A percentile compares a stretch with the other conserved stretches of the same genome.
These are phyloP conservation scores for Gamsiella multidivaricata DNA, from an alignment of 192 early-diverging fungal genomes.

Conservation along the genomic window DNA sequence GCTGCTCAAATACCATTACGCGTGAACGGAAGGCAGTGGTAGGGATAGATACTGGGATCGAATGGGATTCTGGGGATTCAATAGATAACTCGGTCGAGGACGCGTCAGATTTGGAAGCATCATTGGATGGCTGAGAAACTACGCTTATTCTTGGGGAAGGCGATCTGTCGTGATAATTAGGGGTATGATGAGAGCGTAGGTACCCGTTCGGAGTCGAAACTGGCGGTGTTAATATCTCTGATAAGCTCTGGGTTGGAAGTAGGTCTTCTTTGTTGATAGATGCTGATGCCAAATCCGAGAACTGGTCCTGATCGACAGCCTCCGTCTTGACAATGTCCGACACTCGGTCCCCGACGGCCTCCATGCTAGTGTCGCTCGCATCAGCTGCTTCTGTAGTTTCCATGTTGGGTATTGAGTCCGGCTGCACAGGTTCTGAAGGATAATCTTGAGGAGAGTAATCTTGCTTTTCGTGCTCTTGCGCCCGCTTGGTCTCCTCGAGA, in stretches of 20 bases:
- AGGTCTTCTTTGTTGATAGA: slow-evolving; percentile 42
- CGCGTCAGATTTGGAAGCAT: slow-evolving; percentile 1
- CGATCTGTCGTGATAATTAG: slow-evolving; percentile 20
- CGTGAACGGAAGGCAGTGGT: slow-evolving; percentile 76
- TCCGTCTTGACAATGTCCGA: slow-evolving; percentile 27
- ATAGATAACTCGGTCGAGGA: neutral
- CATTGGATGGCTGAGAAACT: slow-evolving; percentile 15
- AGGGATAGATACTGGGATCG: slow-evolving; percentile 33
- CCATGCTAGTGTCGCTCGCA: neutral
- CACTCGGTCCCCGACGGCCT: neutral
- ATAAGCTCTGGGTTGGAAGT: slow-evolving; percentile 20
- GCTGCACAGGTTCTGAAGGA: slow-evolving; percentile 7
- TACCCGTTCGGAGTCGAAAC: slow-evolving; percentile 28
- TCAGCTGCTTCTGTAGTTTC: neutral
- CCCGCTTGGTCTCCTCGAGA: slow-evolving; percentile 17
- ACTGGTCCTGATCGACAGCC: slow-evolving; percentile 17
- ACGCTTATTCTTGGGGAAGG: slow-evolving; percentile 11
- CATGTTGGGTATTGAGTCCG: slow-evolving; percentile 6
- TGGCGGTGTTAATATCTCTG: slow-evolving; percentile 20
- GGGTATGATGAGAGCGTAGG: slow-evolving; percentile 29
- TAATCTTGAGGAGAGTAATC: slow-evolving; percentile 7
- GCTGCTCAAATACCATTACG: slow-evolving; percentile 81
- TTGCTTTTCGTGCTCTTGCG: slow-evolving; percentile 13
- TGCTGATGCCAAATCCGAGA: slow-evolving; percentile 12
- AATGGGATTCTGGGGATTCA: neutral